Percentiles rank a stretch among this genome's conserved stretches.
phyloP scores from a whole-genome alignment of 768 basidiomycete species.

The Kwoniella mangroviensis region DNA sequence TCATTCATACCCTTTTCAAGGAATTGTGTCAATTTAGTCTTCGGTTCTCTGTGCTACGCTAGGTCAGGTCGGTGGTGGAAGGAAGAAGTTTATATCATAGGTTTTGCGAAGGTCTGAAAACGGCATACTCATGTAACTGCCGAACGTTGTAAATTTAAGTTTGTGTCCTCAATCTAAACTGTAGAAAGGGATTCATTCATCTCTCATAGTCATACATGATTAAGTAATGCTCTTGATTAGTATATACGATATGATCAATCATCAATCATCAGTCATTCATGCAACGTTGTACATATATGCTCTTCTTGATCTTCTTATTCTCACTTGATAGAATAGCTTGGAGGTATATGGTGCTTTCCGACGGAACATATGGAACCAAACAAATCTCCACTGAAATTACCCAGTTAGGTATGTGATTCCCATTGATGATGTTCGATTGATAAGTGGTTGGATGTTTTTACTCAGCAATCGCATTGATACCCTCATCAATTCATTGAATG shows the following conservation, averaged over 20 bases:
- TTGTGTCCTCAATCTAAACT: not conserved
- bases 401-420: not conserved
- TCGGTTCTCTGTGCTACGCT: not conserved
- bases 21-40: not conserved
- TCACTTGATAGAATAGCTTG: too few relatives aligned
- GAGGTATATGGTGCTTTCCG: not conserved
- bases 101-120: too few relatives aligned
- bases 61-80: not conserved
- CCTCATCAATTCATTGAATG: too few relatives aligned
- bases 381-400: conserved; percentile 2
- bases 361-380: conserved; percentile 3
- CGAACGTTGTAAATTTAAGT: not conserved
- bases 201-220: conserved; percentile 4
- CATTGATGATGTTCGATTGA: conserved; percentile 9
- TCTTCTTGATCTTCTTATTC: too few relatives aligned
- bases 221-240: not conserved
- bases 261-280: conserved; percentile 3
- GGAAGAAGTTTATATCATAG: too few relatives aligned
- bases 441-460: not conserved
- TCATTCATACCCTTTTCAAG: not conserved
- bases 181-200: not conserved
- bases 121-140: not conserved
- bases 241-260: not conserved
- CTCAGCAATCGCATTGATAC: conserved; percentile 4
- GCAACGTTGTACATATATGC: conserved; percentile 19